Evolutionary conservation across 192 early-diverging fungal species (phyloP), one percentile per base, ranked within the genome.

Genomic region (Diversispora eburnea): DNA sequence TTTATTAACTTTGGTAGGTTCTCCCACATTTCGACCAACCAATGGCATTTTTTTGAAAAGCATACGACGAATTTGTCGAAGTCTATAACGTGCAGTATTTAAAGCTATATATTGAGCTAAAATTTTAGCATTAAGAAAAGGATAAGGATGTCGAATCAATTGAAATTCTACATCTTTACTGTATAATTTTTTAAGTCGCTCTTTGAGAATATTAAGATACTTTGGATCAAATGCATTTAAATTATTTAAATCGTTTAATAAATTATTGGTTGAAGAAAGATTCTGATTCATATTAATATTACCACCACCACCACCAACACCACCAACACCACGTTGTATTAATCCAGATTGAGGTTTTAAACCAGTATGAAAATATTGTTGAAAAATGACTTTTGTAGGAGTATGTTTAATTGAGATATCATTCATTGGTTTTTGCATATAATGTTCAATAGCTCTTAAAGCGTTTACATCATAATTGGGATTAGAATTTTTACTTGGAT

Each of bases 41-140:
- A 63, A 45, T 57, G 67, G 67, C 17, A 70, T 46, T 19, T 70
- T 70, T 56, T 56, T 70, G 41, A 70, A 70, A 20, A 70, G 22
- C 9, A 22, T 33, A 25, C 54, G n/a, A 10, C 46, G 39, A 42
- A 70, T 56, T 55, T 52, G 48, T 57, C 48, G 17, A 52, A 70
- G 8, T 4, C 20, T 42, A 57, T 57, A 33, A 17, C 52, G 51
- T 55, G 33, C n/a, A 33, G 67, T 25, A 9, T 70, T 54, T 22
- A 70, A 49, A 3, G 67, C 52, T 3, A 70, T 56, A 42, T 55
- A 70, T 56, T 70, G 54, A n/a, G 67, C 67, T 15, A 70, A 56
- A 9, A 70, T 70, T 10, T 70, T 52, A 4, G 52, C 56, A 56
- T 41, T 70, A 10, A 70, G 52, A 57, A 41, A 70, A n/a, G 67